Percentiles rank a stretch among this genome's conserved stretches.
Evolutionary conservation across 2,329 filamentous ascomycete genomes (phyloP).

Genomic region (Botrytis byssoidea): DNA sequence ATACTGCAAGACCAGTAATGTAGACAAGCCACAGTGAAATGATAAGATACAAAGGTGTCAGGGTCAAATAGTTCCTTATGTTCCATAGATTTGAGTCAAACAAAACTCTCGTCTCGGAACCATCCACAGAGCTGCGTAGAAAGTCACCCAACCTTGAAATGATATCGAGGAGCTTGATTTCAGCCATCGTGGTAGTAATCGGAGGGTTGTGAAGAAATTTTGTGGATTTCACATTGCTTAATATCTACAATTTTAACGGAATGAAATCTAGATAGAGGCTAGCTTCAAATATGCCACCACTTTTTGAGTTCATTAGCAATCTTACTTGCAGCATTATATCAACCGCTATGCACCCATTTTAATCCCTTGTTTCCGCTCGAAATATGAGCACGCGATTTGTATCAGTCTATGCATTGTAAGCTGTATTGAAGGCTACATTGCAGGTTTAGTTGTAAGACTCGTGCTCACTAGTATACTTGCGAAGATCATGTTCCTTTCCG

Average conservation of each 20-base stretch:
- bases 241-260: background rate
- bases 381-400: background rate
- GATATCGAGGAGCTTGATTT: background rate
- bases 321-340: background rate
- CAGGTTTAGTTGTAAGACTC: background rate
- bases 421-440: background rate
- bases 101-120: background rate
- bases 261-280: background rate
- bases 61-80: background rate
- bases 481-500: background rate
- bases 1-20: background rate
- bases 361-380: background rate
- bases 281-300: background rate
- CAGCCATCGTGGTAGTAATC: background rate
- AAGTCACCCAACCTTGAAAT: background rate
- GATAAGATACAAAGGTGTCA: background rate
- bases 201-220: too few species aligned
- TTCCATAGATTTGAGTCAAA: background rate
- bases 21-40: background rate
- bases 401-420: background rate
- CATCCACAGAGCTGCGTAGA: background rate
- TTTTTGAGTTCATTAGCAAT: background rate
- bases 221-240: background rate
- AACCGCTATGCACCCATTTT: background rate
- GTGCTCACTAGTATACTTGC: background rate